Base-by-base conservation (phyloP, 2,329 filamentous ascomycete species). In the Sporothrix inflata region DNA sequence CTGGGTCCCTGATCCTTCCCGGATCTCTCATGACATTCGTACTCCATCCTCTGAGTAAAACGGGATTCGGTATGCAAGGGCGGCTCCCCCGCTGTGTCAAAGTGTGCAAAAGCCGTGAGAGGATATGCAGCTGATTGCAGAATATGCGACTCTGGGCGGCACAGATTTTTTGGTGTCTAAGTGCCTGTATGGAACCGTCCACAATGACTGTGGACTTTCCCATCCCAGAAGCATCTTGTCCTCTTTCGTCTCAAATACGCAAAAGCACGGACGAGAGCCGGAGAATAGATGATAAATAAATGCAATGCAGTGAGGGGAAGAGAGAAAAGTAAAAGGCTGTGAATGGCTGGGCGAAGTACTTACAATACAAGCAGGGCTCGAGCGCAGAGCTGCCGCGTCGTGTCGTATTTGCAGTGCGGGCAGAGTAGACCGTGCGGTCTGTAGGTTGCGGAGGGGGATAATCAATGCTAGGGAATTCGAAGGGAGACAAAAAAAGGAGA, bases 351-450 rank as follows among this genome's bases (percentile, higher is more conserved):
- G 21, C 2, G 30, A n/a, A 38, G 16, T 16, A 38, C 19, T 40
- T 6, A 6, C 16, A 40, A 30, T 40, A 30, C 8, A n/a, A 2
- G n/a, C 5, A 45, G 38, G 60, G 60, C 38, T 65, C 21, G 60
- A 65, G 60, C 60, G 60, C 14, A 65, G 21, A 45, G 38, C 16
- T 65, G 38, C 60, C 60, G 60, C 60, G 38, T 42, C n/a, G 19
- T 45, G 60, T 65, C n/a, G 60, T 9, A 65, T 65, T 61, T 65
- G 6, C 38, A 65, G 34, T 65, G n/a, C 19, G 55, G 30, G 30
- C 55, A 21, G 38, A 14, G n/a, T 9, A 45, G 60, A 45, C 60
- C 55, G 55, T 38, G 55, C 30, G 55, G 55, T 40, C 12, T 30
- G 24, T 3, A 30, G 12, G 30, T 21, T 55, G 24, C 24, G 51